Evolutionary conservation across 140 eudicot genomes (phyloP), one percentile per base, ranked within the genome.

Genomic region (Oenanthe javanica): DNA sequence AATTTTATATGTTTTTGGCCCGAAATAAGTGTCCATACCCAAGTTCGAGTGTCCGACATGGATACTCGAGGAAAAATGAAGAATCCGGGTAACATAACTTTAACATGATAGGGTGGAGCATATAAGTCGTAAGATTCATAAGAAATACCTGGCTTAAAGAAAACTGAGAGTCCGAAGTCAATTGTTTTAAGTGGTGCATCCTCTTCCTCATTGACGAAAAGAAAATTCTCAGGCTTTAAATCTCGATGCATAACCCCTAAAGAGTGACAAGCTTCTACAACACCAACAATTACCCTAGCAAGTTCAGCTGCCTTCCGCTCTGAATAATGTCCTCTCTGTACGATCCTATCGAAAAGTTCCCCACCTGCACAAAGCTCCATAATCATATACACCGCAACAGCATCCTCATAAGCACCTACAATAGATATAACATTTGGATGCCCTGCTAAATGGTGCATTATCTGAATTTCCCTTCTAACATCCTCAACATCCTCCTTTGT

Each of bases 341-440:
- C 86, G 71, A 93, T 93, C 87, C 98, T 87, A 84, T 91, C 98
- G 25, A 91, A 93, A 49, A 94, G 87, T 83, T 94, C 97, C 50
- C 98, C 97, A 77, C 98, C 97, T 4, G 84, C 91, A 81, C 98
- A 94, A 79, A 94, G 90, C 83, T 94, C 97, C 97, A 94, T 94
- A 36, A 94, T 86, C 55, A 92, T 89, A 90, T 91, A 92, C 52
- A 94, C 97, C 19, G 96, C 92, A 77, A 94, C 91, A 0, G 96
- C 98, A 83, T 94, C 98, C 78, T 94, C 98, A 74, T 91, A 94
- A 76, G 98, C 98, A 9, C 87, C 97, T 18, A 90, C 90, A 47
- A 94, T 91, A 18, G 85, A 72, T 31, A 94, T 89, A 71, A 94
- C 94, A 81, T 90, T 87, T 0, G 92, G 90, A 63, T 94, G 96